Base-by-base conservation (phyloP, 2,329 filamentous ascomycete genomes). In the Scytalidium sp. region DNA sequence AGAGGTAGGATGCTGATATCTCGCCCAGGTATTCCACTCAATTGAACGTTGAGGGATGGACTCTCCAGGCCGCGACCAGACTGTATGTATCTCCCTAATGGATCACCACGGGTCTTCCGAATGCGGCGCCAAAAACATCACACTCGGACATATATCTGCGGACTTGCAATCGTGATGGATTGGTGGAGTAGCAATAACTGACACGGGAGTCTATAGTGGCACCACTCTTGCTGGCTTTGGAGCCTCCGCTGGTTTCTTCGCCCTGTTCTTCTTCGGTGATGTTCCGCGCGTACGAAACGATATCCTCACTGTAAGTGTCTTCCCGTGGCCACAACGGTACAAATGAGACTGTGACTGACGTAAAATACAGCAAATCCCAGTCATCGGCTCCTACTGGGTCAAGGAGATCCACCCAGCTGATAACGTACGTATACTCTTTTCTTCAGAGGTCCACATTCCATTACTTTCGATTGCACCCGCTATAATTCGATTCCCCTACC, bases 221-320 rank as follows among this genome's bases (percentile, higher is more conserved):
- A 49, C 78, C 54, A 79, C 74, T 56, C 58, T 76, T 44, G 80
- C 72, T 51, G 70, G 74, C 48, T 83, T 82, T 62, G 81, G 80
- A 51, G 81, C 71, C 53, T 78, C 80, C 51, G 79, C 78, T 53
- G 75, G 65, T 40, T 50, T 75, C 60, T 74, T 82, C 56, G 79
- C 71, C 56, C 70, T 82, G 55, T 74, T 85, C 60, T 81, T 79
- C 74, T 82, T 78, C 56, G 84, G 81, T 39, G 82, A 83, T 58
- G 77, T 86, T 44, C 83, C 83, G 57, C 75, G 74, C 65, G 71
- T 86, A 57, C 72, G 81, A 67, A 65, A 64, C 43, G 83, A 87
- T 60, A 72, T 87, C 56, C 75, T 86, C 15, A 36, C 32, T n/a
- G 32, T 36, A n/a, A 36, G 32, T 36, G n/a, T 25, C 41, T 47